Base-by-base conservation (phyloP, 768 basidiomycete genomes). In the Xerocomus spinulosus region DNA sequence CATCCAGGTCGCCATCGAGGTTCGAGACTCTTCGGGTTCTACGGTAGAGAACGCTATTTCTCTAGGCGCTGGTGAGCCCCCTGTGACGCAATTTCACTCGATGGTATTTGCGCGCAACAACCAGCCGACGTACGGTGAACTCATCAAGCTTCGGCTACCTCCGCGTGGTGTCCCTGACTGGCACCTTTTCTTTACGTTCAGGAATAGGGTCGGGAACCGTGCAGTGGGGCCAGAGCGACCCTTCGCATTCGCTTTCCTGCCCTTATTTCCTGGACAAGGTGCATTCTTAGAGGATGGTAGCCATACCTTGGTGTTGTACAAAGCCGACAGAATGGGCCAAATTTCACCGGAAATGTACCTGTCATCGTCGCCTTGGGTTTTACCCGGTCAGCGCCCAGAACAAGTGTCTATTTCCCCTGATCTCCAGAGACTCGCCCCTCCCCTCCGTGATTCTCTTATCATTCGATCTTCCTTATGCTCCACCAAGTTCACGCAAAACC, bases 101-200 rank as follows among this genome's bases (percentile, higher is more conserved):
- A 84, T 94, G 73, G 89, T 97, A 29, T 95, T 95, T 68, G 78
- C 84, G 53, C 80, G 86, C 29, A 95, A 87, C 61, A 87, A 82
- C 52, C 82, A 86, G 55, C 95, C 95, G 2, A 95, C 91, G 1
- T 98, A 84, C 63, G 90, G 91, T 29, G 95, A 98, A 67, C 78
- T 97, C 39, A 78, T 97, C 68, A 98, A 98, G 66, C 71, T 98
- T 14, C 77, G 81, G 51, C 67, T 98, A 9, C 86, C 90, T 18
- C 68, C 74, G 12, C 73, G 82, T 9, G 78, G 80, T 8, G 75
- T 84, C 32, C 82, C 83, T 2, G 76, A 81, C 34, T 93, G 89
- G 81, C 95, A 97, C 62, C 69, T 98, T 13, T 97, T 95, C 76
- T 89, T 98, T 70, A 91, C 91, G 0, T 94, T 97, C 69, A 81